Evolutionary conservation across 2,329 filamentous ascomycete species (phyloP).

Genomic region (Fusarium aywerte): DNA sequence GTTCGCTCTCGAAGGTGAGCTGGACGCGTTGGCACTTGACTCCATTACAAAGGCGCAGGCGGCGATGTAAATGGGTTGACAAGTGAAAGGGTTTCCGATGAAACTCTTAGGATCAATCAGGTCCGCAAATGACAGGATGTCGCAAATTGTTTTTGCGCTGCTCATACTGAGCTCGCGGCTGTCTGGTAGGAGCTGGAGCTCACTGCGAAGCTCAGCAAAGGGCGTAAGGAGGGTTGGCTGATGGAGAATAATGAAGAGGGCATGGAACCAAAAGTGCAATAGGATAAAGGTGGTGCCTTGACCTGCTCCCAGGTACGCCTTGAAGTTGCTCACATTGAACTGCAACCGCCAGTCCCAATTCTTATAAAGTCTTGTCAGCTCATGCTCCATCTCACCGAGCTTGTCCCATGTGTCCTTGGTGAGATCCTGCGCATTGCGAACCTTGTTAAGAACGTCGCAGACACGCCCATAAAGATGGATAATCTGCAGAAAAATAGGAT

Average conservation of each 20-base stretch:
- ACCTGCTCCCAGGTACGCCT: conserved; percentile 81
- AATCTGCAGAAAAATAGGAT: conserved; percentile 83
- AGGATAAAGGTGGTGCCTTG: conserved; percentile 90
- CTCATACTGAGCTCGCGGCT: conserved; percentile 87
- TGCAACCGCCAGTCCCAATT: conserved; percentile 78
- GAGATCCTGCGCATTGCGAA: conserved; percentile 77
- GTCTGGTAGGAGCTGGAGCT: conserved; percentile 79
- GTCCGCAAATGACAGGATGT: conserved; percentile 87
- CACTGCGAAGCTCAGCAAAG: conserved; percentile 68
- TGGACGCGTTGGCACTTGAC: conserved; percentile 76
- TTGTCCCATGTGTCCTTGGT: conserved; percentile 78
- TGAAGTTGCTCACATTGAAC: conserved; percentile 88
- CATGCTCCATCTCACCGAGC: conserved; percentile 80
- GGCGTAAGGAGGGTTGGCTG: conserved; percentile 85
- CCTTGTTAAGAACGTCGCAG: conserved; percentile 85
- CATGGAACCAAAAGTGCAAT: conserved; percentile 90
- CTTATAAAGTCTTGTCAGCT: conserved; percentile 78
- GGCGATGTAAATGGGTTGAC: conserved; percentile 91
- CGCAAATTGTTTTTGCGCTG: conserved; percentile 89
- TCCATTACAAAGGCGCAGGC: conserved; percentile 90
- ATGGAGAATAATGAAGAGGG: conserved; percentile 84
- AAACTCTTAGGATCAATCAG: conserved; percentile 87
- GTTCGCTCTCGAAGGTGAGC: conserved; percentile 65
- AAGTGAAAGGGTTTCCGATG: conserved; percentile 88
- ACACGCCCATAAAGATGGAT: conserved; percentile 87